Conservation (phyloP, 2,329 filamentous ascomycete genomes). For the Furcasterigmium furcatum region DNA sequence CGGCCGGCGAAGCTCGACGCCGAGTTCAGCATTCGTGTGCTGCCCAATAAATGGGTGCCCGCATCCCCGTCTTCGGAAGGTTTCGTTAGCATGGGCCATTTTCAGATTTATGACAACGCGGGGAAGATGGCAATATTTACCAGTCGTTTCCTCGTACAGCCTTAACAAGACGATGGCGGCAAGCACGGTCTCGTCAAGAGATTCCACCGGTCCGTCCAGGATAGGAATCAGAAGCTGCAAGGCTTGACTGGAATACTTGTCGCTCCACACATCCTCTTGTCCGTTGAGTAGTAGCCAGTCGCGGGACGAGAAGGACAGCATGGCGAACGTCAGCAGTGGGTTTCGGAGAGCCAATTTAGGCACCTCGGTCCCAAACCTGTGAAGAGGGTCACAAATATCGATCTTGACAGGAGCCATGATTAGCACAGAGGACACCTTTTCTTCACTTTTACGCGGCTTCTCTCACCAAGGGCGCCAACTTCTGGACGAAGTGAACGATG, state of each 20-base stretch:
- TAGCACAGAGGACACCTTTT: not conserved
- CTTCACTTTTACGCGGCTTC: not conserved
- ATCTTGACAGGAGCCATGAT: constrained; percentile 23
- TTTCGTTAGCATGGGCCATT: not conserved
- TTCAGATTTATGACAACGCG: not conserved
- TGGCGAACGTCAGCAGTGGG: constrained; percentile 27
- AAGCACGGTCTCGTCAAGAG: constrained; percentile 31
- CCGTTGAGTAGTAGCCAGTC: constrained; percentile 13
- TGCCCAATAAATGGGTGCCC: constrained; percentile 20
- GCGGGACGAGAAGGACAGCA: constrained; percentile 18
- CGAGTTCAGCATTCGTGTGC: constrained; percentile 16
- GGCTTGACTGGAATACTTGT: constrained; percentile 35
- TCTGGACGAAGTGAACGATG: not conserved
- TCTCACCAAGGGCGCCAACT: not conserved
- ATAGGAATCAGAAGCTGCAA: constrained; percentile 32
- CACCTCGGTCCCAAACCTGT: constrained; percentile 36
- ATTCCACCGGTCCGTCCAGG: constrained; percentile 25
- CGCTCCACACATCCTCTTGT: constrained; percentile 21
- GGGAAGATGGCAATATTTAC: constrained; percentile 6
- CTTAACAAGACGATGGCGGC: constrained; percentile 31
- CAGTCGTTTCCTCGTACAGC: constrained; percentile 35
- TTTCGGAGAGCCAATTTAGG: constrained; percentile 32
- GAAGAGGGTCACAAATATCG: constrained; percentile 34
- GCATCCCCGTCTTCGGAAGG: constrained; percentile 17
- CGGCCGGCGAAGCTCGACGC: constrained; percentile 20